Evolutionary conservation across 2,329 filamentous ascomycete genomes (phyloP), one percentile per base, ranked within the genome.

Genomic region (Cadophora gregata): DNA sequence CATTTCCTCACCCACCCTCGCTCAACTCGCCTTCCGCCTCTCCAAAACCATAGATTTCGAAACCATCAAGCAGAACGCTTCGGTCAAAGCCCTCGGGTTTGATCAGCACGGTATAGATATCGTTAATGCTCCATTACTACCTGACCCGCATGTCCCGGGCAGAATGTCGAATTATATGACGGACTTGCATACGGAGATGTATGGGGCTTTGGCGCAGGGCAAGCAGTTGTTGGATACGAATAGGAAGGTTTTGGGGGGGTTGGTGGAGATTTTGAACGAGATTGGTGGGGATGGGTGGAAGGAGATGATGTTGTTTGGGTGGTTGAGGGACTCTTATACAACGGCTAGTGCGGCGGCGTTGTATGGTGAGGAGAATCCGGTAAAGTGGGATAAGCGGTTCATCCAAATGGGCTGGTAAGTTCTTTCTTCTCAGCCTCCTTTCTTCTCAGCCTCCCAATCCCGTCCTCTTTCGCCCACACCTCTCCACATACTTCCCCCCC

Each of bases 341-440:
- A 61, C 63, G 21, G 66, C 59, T 21, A 62, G 59, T 27, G 66
- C 77, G 5, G 70, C 76, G 21, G 78, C 79, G 3, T 72, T 84
- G 14, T 84, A 80, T 64, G 82, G 83, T 0, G 75, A 79, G 1
- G 63, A 78, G 1, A 82, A 84, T 67, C 81, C 81, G 1, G 53
- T 71, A 8, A 48, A 58, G 12, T 51, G 50, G 58, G 56, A 64
- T 55, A 50, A 55, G 8, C 48, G 29, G 12, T 56, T 68, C 19
- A 53, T 65, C 7, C 62, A 64, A 31, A 56, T 42, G 50, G 62
- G 53, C 38, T 58, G 36, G 47, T 51, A 45, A 53, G 59, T 53
- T n/a, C n/a, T n/a, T n/a, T n/a, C 42, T 47, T 55, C 7, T 10
- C 31, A 5, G 19, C 1, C 3, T 42, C 38, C 31, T 33, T 10